These are phyloP conservation scores for Ceratocystis cacaofunesta DNA, from an alignment of 2,329 filamentous ascomycete genomes.

Conservation along the genomic window DNA sequence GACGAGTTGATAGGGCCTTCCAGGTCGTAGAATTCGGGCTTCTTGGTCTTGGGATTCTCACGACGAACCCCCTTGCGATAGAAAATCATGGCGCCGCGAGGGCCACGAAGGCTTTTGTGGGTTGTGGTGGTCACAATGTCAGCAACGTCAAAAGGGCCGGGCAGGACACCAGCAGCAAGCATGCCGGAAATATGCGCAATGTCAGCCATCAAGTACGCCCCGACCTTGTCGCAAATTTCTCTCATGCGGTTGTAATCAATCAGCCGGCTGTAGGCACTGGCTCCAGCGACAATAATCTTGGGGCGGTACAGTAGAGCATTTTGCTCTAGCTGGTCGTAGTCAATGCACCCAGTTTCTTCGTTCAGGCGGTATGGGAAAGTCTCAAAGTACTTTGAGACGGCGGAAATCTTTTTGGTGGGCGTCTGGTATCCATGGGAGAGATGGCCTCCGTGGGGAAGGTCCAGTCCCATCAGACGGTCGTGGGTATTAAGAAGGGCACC, in stretches of 20 bases:
- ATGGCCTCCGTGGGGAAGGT: constrained; percentile 91
- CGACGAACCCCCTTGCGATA: constrained; percentile 83
- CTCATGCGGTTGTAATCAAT: constrained; percentile 93
- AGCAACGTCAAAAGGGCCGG: constrained; percentile 73
- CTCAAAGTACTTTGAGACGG: constrained; percentile 97
- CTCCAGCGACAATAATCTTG: constrained; percentile 88
- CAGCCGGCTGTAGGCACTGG: constrained; percentile 86
- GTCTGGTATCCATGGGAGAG: constrained; percentile 96
- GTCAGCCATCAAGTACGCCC: constrained; percentile 84
- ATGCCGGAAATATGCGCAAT: constrained; percentile 97
- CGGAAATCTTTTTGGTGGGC: constrained; percentile 87
- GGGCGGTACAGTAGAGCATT: constrained; percentile 79
- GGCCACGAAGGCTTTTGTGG: constrained; percentile 92
- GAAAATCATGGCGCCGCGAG: constrained; percentile 95
- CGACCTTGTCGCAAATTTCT: constrained; percentile 76
- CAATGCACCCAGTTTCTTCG: constrained; percentile 80
- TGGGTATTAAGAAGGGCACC: constrained; percentile 85
- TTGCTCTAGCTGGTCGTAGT: constrained; percentile 85
- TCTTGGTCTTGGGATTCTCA: constrained; percentile 71
- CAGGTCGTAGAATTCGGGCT: constrained; percentile 75
- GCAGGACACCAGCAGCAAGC: constrained; percentile 80
- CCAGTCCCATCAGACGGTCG: constrained; percentile 91
- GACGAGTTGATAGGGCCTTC: constrained; percentile 89
- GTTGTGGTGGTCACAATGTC: constrained; percentile 97
- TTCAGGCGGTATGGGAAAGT: constrained; percentile 89